phyloP scores from a whole-genome alignment of 805 yeast genomes.

The Candida easanensis region DNA sequence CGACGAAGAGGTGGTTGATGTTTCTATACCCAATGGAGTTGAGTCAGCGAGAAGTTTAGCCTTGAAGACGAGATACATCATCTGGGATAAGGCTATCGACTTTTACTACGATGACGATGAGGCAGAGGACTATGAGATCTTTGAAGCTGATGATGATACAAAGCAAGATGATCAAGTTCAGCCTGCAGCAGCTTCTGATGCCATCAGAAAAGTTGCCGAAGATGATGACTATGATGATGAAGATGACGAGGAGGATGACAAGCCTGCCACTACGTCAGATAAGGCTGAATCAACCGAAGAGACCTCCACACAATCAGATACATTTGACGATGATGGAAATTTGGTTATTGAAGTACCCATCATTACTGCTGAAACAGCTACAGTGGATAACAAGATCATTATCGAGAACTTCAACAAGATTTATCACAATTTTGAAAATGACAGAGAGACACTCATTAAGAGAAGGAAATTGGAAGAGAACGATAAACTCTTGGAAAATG shows the following conservation, averaged over 20 bases:
- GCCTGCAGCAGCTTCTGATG: neutral
- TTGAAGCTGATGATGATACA: slow-evolving; percentile 10
- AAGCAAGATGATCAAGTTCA: neutral
- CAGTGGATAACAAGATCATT: slow-evolving; percentile 32
- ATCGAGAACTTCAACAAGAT: slow-evolving; percentile 68
- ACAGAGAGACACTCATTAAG: slow-evolving; percentile 68
- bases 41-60: slow-evolving; percentile 55
- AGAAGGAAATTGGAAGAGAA: slow-evolving; percentile 76
- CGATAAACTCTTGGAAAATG: slow-evolving; percentile 56
- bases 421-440: slow-evolving; percentile 75
- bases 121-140: slow-evolving; percentile 20
- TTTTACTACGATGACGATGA: slow-evolving; percentile 30
- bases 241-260: slow-evolving; percentile 24
- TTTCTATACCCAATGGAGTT: slow-evolving; percentile 38
- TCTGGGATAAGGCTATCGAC: slow-evolving; percentile 72
- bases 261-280: slow-evolving; percentile 9
- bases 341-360: slow-evolving; percentile 33
- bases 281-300: slow-evolving; percentile 6
- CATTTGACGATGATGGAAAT: slow-evolving; percentile 22
- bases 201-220: slow-evolving; percentile 36
- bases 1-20: slow-evolving; percentile 38
- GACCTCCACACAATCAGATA: slow-evolving; percentile 8
- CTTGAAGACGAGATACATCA: slow-evolving; percentile 59
- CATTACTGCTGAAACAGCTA: slow-evolving; percentile 32
- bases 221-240: slow-evolving; percentile 32